A percentile compares a stretch with the other conserved stretches of the same genome.
Evolutionary conservation across 805 yeast genomes (phyloP).

Genomic region (Candida vartiovaarae): DNA sequence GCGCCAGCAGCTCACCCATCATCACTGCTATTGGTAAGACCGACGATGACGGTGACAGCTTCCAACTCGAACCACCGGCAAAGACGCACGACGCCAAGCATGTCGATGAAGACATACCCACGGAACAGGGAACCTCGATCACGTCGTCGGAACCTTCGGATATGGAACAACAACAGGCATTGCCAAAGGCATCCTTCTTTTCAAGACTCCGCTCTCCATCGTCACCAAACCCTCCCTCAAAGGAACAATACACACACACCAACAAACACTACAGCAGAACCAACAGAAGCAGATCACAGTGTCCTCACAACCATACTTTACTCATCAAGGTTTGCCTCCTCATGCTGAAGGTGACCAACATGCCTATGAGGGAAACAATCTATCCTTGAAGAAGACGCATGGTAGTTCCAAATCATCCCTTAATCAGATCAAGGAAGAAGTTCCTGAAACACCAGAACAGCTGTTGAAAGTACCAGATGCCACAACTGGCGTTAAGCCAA

Average conservation of each 20-base stretch:
- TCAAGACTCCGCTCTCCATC: slow-evolving; percentile 30
- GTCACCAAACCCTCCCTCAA: slow-evolving; percentile 22
- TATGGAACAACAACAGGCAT: slow-evolving; percentile 5
- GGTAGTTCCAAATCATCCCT: slow-evolving; percentile 20
- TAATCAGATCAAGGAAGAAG: slow-evolving; percentile 29
- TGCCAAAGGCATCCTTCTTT: slow-evolving; percentile 10
- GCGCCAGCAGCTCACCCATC: slow-evolving; percentile 13
- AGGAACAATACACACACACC: neutral
- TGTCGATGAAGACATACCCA: slow-evolving; percentile 7
- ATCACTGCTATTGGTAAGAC: slow-evolving; percentile 8
- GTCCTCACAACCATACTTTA: slow-evolving; percentile 42
- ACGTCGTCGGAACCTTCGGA: neutral
- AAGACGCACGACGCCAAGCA: slow-evolving; percentile 9
- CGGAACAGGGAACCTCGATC: slow-evolving; percentile 4
- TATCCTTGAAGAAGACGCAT: slow-evolving; percentile 22
- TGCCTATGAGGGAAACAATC: slow-evolving; percentile 11
- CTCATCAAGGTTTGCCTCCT: slow-evolving; percentile 53
- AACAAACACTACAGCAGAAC: neutral
- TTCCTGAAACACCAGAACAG: slow-evolving; percentile 9
- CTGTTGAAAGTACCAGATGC: neutral
- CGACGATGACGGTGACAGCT: slow-evolving; percentile 2
- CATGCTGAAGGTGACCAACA: slow-evolving; percentile 27
- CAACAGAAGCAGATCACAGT: slow-evolving; percentile 10
- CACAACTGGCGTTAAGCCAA: slow-evolving; percentile 17
- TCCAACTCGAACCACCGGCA: slow-evolving; percentile 11